Conservation (phyloP, 2,329 filamentous ascomycete species). For the Stagonosporopsis cucurbitacearum region DNA sequence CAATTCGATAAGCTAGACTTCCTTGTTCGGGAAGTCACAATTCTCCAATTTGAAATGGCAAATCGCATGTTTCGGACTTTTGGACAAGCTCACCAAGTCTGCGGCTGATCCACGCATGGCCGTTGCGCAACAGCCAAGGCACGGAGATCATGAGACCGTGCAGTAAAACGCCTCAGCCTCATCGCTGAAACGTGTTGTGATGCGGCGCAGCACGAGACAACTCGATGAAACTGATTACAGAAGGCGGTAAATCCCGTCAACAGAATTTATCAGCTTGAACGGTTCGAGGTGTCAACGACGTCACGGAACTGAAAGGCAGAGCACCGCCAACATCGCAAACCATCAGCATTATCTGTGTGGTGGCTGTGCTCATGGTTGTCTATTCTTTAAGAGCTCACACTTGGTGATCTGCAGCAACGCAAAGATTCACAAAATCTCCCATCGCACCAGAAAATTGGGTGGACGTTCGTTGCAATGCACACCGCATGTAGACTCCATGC, state of each 20-base stretch:
- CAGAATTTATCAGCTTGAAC: neutral
- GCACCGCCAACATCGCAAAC: neutral
- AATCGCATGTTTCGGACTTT: neutral
- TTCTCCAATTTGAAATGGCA: neutral
- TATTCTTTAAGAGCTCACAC: neutral
- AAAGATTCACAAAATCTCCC: neutral
- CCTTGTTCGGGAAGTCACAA: neutral
- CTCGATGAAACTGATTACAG: conserved; percentile 23
- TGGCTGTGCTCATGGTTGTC: no score
- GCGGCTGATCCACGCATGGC: conserved; percentile 14
- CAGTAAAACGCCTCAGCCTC: conserved; percentile 13
- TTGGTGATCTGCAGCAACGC: neutral
- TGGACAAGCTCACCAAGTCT: conserved; percentile 23
- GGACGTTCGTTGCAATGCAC: neutral
- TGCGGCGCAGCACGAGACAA: conserved; percentile 15
- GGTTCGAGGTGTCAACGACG: neutral
- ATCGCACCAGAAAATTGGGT: neutral
- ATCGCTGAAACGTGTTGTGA: conserved; percentile 23
- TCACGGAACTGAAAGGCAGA: neutral
- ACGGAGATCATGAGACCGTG: conserved; percentile 10
- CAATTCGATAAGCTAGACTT: neutral
- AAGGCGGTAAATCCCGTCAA: conserved; percentile 5
- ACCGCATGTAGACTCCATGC: conserved; percentile 5
- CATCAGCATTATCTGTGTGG: neutral
- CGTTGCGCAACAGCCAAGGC: conserved; percentile 7